Evolutionary conservation across 2,329 filamentous ascomycete species (phyloP).

Genomic region (Monosporascus sp.): DNA sequence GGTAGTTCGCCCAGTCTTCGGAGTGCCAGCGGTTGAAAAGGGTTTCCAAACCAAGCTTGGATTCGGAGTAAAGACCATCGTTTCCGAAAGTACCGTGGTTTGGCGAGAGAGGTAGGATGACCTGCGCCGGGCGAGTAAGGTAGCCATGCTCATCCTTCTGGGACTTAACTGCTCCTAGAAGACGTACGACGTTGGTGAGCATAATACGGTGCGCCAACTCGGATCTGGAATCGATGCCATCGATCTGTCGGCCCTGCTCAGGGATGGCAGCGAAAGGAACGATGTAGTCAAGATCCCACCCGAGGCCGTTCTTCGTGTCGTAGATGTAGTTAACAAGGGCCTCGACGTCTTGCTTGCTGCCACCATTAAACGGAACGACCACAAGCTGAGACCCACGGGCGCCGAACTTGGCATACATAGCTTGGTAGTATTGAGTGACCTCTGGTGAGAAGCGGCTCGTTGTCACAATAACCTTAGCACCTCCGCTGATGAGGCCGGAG

Average conservation of each 20-base stretch:
- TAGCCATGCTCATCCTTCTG: constrained; percentile 86
- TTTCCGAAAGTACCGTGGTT: constrained; percentile 99
- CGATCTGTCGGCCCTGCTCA: constrained; percentile 95
- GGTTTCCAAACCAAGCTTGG: constrained; percentile 93
- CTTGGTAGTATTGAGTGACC: constrained; percentile 98
- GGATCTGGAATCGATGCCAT: constrained; percentile 93
- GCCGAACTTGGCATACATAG: constrained; percentile 94
- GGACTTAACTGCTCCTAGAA: constrained; percentile 83
- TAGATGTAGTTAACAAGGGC: constrained; percentile 95
- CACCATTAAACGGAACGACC: constrained; percentile 98
- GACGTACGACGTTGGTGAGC: constrained; percentile 91
- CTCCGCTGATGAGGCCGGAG: constrained; percentile 91
- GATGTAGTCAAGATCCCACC: constrained; percentile 96
- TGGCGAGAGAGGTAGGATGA: constrained; percentile 90
- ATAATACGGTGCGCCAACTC: constrained; percentile 98
- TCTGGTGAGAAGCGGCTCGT: constrained; percentile 95
- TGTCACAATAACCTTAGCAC: constrained; percentile 93
- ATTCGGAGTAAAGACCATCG: constrained; percentile 96
- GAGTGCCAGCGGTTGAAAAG: constrained; percentile 98
- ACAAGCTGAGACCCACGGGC: constrained; percentile 93
- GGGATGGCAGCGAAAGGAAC: constrained; percentile 96
- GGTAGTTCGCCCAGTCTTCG: constrained; percentile 94
- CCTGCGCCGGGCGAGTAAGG: constrained; percentile 92
- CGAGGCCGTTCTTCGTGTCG: constrained; percentile 89
- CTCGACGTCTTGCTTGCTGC: constrained; percentile 96